phyloP scores from a whole-genome alignment of 2,329 filamentous ascomycete genomes.

The Trichoderma sp. region DNA sequence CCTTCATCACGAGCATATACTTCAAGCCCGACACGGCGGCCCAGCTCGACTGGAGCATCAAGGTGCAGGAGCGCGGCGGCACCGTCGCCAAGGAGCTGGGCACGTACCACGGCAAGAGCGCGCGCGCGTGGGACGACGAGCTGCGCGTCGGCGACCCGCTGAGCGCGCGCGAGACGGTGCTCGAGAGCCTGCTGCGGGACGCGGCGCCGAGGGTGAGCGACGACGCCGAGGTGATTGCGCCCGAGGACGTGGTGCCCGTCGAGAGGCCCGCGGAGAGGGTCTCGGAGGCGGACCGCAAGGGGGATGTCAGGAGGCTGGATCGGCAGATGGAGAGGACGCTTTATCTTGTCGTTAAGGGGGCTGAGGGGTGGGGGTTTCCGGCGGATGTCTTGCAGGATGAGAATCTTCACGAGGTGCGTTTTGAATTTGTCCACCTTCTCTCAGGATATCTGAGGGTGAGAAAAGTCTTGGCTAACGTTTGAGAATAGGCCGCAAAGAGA shows the following conservation, averaged over 20 bases:
- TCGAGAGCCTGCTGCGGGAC: constrained; percentile 72
- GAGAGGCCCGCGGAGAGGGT: constrained; percentile 69
- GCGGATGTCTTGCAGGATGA: constrained; percentile 70
- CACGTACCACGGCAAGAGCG: constrained; percentile 70
- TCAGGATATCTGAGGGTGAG: background rate
- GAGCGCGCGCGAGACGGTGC: constrained; percentile 63
- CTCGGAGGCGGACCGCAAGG: constrained; percentile 76
- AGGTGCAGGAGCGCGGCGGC: constrained; percentile 71
- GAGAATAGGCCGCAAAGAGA: constrained; percentile 73
- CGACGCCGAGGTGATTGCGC: constrained; percentile 60
- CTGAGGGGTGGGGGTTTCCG: constrained; percentile 83
- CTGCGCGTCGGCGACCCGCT: constrained; percentile 72
- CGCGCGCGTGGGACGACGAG: constrained; percentile 89
- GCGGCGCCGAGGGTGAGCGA: constrained; percentile 66
- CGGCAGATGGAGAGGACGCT: constrained; percentile 77
- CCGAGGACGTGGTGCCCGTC: constrained; percentile 64
- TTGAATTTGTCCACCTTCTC: too few species aligned
- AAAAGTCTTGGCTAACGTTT: constrained; percentile 12
- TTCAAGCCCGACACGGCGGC: constrained; percentile 87
- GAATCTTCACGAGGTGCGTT: constrained; percentile 77
- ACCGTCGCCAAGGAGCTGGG: constrained; percentile 84
- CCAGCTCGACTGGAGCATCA: constrained; percentile 87
- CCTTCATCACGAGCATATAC: constrained; percentile 91
- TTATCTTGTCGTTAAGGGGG: constrained; percentile 80
- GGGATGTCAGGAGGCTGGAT: constrained; percentile 78